phyloP scores from a whole-genome alignment of 805 yeast genomes.

The Lipomyces sp. region DNA sequence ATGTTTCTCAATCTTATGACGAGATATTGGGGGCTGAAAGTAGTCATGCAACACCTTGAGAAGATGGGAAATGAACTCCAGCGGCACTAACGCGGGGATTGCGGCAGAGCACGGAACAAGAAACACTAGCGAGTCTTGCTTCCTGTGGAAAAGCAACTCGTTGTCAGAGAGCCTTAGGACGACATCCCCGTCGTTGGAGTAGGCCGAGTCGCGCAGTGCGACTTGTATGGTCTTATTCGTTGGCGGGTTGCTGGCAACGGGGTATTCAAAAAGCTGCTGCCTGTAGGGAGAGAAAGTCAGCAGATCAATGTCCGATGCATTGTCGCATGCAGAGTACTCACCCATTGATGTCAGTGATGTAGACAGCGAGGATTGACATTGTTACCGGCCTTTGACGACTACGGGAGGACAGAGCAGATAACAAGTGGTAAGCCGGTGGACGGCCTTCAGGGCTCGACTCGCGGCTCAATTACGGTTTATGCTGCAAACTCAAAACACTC shows the following conservation, averaged over 20 bases:
- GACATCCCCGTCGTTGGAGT: slow-evolving; percentile 12
- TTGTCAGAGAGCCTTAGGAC: slow-evolving; percentile 32
- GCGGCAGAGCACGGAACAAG: slow-evolving; percentile 35
- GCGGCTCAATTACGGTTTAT: no score
- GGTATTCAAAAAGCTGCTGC: slow-evolving; percentile 42
- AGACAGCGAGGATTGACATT: slow-evolving; percentile 41
- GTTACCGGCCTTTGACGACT: no score
- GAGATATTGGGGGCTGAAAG: slow-evolving; percentile 47
- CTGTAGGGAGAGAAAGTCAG: no score
- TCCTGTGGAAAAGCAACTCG: slow-evolving; percentile 34
- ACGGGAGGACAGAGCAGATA: no score
- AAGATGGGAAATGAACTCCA: slow-evolving; percentile 50
- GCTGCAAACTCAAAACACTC: no score
- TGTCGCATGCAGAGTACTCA: no score
- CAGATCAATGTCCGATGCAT: no score
- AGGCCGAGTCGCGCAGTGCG: slow-evolving; percentile 21
- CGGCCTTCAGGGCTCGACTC: no score
- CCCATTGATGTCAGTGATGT: slow-evolving; percentile 44
- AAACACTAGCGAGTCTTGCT: slow-evolving; percentile 32
- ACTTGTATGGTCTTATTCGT: slow-evolving; percentile 34
- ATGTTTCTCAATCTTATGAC: slow-evolving; percentile 53
- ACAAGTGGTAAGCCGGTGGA: no score
- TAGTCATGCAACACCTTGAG: slow-evolving; percentile 55
- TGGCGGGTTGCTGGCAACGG: slow-evolving; percentile 39
- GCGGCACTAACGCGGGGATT: slow-evolving; percentile 53